Percentiles rank a stretch among this genome's conserved stretches.
These are phyloP conservation scores for Pythium pectinolyticum DNA, from an alignment of 352 stramenopile species.

Conservation along the genomic window DNA sequence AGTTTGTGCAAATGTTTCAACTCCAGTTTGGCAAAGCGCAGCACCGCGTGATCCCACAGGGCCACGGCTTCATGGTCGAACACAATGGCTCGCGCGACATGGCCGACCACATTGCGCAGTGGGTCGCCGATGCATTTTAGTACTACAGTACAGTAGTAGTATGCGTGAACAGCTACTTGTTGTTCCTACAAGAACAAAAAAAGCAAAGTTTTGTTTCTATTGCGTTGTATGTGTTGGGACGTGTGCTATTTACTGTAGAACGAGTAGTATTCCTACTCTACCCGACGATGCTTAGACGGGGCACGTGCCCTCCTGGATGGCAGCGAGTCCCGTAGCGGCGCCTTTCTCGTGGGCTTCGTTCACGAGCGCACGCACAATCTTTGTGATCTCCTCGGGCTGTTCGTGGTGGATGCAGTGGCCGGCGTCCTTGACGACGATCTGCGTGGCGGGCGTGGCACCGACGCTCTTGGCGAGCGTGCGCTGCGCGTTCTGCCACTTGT, in stretches of 20 bases:
- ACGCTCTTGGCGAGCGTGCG: conserved; percentile 48
- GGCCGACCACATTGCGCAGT: conserved; percentile 58
- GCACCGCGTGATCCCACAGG: conserved; percentile 54
- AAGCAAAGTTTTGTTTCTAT: too few relatives aligned
- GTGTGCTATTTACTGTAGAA: neutral
- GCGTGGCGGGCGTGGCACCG: conserved; percentile 37
- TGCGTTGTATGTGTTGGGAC: too few relatives aligned
- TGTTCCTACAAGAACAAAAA: too few relatives aligned
- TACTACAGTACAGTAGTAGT: neutral
- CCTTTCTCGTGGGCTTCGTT: conserved; percentile 21
- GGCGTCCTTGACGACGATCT: conserved; percentile 52
- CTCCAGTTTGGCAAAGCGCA: conserved; percentile 43
- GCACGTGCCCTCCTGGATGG: conserved; percentile 10
- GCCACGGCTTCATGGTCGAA: conserved; percentile 83
- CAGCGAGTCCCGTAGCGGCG: conserved; percentile 2
- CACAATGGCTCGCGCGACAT: conserved; percentile 60
- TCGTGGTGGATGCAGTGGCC: conserved; percentile 80
- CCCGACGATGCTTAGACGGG: conserved; percentile 21
- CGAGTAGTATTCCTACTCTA: too few relatives aligned
- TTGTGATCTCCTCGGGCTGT: conserved; percentile 56
- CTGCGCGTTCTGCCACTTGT: conserved; percentile 68
- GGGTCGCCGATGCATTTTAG: conserved; percentile 36
- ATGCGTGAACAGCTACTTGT: too few relatives aligned
- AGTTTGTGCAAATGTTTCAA: conserved; percentile 60
- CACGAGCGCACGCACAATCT: conserved; percentile 60